Percentiles rank a stretch among this genome's conserved stretches.
Evolutionary conservation across 768 basidiomycete genomes (phyloP).

Genomic region (Favolaschia claudopus): DNA sequence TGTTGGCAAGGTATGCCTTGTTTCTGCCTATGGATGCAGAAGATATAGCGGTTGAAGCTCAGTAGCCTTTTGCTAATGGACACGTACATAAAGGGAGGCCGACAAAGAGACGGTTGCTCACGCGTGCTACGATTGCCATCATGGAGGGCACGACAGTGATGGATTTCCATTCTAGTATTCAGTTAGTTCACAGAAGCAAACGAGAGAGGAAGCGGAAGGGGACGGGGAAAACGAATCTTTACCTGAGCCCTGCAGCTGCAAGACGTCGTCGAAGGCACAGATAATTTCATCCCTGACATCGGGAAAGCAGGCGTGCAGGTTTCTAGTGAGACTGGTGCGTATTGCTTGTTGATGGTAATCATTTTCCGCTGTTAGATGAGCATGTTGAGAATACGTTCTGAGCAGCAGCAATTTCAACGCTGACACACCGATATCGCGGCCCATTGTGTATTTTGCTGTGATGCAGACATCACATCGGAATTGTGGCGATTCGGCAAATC

Average conservation of each 20-base stretch:
- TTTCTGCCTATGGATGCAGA: slow-evolving; percentile 43
- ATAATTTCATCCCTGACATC: slow-evolving; percentile 15
- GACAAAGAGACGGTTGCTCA: slow-evolving; percentile 55
- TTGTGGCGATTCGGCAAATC: neutral
- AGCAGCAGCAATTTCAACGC: too few relatives aligned
- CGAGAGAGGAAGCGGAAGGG: neutral
- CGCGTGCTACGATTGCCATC: slow-evolving; percentile 46
- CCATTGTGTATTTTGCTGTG: slow-evolving; percentile 4
- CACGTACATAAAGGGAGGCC: slow-evolving; percentile 56
- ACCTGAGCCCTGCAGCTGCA: neutral
- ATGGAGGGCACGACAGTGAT: slow-evolving; percentile 35
- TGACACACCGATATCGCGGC: neutral
- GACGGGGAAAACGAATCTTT: neutral
- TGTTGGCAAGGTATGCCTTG: slow-evolving; percentile 42
- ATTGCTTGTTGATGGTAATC: neutral
- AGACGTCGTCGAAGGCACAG: slow-evolving; percentile 4
- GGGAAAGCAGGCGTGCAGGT: slow-evolving; percentile 10
- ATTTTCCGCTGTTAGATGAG: too few relatives aligned
- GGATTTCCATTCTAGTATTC: slow-evolving; percentile 49
- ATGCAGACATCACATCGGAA: neutral
- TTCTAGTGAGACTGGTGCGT: slow-evolving; percentile 10
- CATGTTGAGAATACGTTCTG: too few relatives aligned
- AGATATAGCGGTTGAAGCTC: neutral
- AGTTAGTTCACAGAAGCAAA: neutral
- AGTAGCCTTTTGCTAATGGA: neutral